Conservation (phyloP, 805 yeast genomes). For the Schizosaccharomyces osmophilus region DNA sequence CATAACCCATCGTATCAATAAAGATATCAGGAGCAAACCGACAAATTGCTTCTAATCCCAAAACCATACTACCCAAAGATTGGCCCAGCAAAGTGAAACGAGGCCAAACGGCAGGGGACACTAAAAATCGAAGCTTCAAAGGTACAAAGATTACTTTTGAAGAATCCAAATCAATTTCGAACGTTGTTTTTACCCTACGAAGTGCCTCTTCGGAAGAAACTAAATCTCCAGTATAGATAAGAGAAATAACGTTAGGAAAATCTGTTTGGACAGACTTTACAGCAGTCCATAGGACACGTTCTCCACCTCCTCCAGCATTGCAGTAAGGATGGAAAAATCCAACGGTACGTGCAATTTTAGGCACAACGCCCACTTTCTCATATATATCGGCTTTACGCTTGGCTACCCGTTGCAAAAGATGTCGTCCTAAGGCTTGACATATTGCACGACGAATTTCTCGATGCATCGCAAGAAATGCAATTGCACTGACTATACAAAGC, state of each 20-base stretch:
- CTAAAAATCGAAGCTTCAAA: constrained; percentile 29
- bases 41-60: constrained; percentile 46
- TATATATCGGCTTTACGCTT: neutral
- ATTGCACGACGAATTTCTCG: no score
- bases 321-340: constrained; percentile 90
- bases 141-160: constrained; percentile 37
- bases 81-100: constrained; percentile 67
- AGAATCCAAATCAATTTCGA: constrained; percentile 23
- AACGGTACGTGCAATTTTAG: constrained; percentile 6
- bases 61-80: constrained; percentile 49
- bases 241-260: constrained; percentile 28
- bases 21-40: constrained; percentile 63
- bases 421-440: no score
- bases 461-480: no score
- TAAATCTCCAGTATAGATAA: constrained; percentile 47
- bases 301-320: constrained; percentile 96
- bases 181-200: constrained; percentile 21
- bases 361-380: neutral
- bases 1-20: constrained; percentile 85
- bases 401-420: no score
- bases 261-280: constrained; percentile 39
- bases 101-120: constrained; percentile 54
- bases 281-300: constrained; percentile 87
- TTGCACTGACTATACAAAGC: no score
- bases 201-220: constrained; percentile 14